Percentiles rank a stretch among this genome's conserved stretches.
Conservation (phyloP, 1,284 basidiomycete genomes). For the Cerrena zonata region DNA sequence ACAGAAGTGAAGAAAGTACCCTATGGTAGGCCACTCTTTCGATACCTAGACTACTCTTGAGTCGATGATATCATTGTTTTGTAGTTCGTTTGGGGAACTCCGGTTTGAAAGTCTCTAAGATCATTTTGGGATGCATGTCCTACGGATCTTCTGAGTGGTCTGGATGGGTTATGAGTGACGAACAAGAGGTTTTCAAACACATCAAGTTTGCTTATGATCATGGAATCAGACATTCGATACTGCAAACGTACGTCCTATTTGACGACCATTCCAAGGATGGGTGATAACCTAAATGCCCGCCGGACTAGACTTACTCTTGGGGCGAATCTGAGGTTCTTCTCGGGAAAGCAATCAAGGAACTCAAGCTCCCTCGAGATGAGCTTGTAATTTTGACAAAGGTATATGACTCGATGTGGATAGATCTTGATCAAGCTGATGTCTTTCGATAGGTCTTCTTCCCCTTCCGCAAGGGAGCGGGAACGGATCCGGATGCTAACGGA, state of each 20-base stretch:
- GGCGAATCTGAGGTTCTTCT: constrained; percentile 52
- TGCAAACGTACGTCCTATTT: constrained; percentile 30
- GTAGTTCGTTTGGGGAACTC: constrained; percentile 34
- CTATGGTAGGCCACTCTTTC: constrained; percentile 9
- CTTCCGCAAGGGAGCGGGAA: constrained; percentile 6
- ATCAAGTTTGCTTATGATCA: constrained; percentile 36
- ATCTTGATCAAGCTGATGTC: no score
- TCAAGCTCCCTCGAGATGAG: constrained; percentile 48
- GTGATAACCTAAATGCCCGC: no score
- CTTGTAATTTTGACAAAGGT: constrained; percentile 56
- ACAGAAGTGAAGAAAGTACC: constrained; percentile 18
- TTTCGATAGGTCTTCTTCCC: constrained; percentile 17
- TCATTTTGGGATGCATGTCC: constrained; percentile 34
- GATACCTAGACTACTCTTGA: background rate
- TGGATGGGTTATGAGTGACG: constrained; percentile 34
- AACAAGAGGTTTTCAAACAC: constrained; percentile 27
- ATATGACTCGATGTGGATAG: no score
- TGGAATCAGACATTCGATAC: constrained; percentile 50
- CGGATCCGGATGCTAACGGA: constrained; percentile 17
- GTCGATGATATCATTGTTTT: background rate
- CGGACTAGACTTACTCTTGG: constrained; percentile 28
- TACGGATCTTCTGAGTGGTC: constrained; percentile 31
- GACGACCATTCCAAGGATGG: constrained; percentile 8
- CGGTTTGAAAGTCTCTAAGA: constrained; percentile 37
- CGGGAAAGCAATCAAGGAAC: constrained; percentile 53